A percentile compares a stretch with the other conserved stretches of the same genome.
Conservation (phyloP, 176 grass and related monocot genomes). For the Neostapfia colusana region DNA sequence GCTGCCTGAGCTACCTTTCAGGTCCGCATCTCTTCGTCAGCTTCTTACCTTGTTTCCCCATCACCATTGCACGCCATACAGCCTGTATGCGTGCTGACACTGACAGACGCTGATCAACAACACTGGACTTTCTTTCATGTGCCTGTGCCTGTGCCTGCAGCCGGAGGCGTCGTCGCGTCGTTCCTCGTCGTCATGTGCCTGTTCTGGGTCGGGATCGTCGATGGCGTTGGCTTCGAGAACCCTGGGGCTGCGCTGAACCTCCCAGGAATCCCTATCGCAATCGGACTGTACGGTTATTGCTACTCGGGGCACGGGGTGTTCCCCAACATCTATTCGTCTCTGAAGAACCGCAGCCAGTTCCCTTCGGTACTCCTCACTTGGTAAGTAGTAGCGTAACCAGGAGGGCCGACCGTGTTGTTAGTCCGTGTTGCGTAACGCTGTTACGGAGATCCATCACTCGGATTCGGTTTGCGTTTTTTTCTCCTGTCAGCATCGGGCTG, state of each 20-base stretch:
- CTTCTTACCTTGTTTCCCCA: not conserved
- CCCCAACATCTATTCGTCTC: slow-evolving; percentile 94
- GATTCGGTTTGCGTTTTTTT: slow-evolving; percentile 27
- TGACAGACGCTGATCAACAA: not conserved
- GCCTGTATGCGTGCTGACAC: not conserved
- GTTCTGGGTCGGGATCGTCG: slow-evolving; percentile 80
- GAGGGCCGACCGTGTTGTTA: not conserved
- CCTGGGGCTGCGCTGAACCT: slow-evolving; percentile 62
- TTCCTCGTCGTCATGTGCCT: slow-evolving; percentile 70
- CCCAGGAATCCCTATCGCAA: slow-evolving; percentile 76
- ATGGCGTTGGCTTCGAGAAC: slow-evolving; percentile 77
- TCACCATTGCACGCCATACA: not conserved
- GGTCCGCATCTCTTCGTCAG: slow-evolving; percentile 34
- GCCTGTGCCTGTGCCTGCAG: slow-evolving; percentile 35
- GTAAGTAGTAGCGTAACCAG: slow-evolving; percentile 52
- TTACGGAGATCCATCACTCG: slow-evolving; percentile 1
- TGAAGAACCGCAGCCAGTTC: slow-evolving; percentile 77
- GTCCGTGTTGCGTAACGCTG: not conserved
- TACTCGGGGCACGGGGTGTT: slow-evolving; percentile 94
- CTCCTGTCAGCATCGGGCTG: slow-evolving; percentile 61
- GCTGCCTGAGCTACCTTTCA: slow-evolving; percentile 85
- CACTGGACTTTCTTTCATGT: too few relatives aligned
- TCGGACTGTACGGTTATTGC: slow-evolving; percentile 89
- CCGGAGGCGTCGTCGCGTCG: slow-evolving; percentile 90
- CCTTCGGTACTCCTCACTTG: slow-evolving; percentile 66